phyloP scores from a whole-genome alignment of 306 rosid species.

The Dryas drummondii region DNA sequence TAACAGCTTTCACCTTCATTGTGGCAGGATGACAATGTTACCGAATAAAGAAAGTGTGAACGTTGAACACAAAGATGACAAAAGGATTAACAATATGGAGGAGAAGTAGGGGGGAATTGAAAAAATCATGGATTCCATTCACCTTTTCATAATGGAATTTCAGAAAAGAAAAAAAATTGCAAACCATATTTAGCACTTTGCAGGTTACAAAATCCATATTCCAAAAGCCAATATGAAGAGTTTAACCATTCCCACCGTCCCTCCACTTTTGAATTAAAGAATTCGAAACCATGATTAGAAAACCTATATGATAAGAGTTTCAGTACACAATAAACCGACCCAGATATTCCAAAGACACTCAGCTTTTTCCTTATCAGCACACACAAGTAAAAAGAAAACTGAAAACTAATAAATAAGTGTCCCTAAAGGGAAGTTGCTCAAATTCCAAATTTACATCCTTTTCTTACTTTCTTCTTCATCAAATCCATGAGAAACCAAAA shows the following conservation, averaged over 20 bases:
- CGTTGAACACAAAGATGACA: background rate
- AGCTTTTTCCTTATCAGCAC: background rate
- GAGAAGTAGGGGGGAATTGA: background rate
- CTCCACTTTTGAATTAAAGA: too few species aligned
- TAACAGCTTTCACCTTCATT: background rate
- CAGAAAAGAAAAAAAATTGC: background rate
- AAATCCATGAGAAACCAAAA: background rate
- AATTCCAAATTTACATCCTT: background rate
- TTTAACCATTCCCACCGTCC: background rate
- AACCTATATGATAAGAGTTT: background rate
- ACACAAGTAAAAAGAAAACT: background rate
- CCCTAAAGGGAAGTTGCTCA: background rate
- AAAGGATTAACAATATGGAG: background rate
- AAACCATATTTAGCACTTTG: background rate
- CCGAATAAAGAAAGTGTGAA: background rate
- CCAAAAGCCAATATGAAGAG: background rate
- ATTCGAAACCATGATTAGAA: background rate
- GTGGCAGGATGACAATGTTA: background rate
- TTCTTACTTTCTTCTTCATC: background rate
- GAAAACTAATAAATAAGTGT: background rate
- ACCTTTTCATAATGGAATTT: background rate
- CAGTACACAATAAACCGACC: background rate
- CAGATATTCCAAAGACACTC: background rate
- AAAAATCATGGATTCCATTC: background rate
- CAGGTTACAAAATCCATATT: background rate